Conservation (phyloP, 148 eudicot species). For the Rhododendron ovatum region DNA sequence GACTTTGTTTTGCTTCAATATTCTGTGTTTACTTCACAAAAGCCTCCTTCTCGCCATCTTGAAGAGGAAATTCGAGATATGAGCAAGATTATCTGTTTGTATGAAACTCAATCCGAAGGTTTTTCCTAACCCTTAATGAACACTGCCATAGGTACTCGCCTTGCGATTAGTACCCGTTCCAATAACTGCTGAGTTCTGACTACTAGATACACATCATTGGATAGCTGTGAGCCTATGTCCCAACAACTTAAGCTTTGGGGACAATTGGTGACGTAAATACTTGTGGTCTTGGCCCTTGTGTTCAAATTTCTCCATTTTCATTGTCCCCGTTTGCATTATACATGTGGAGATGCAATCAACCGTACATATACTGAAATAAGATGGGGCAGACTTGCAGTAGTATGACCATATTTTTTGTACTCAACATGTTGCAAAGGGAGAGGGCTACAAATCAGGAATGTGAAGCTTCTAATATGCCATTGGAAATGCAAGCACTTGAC, state of each 20-base stretch:
- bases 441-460: background rate
- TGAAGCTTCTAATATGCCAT: background rate
- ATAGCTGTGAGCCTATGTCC: background rate
- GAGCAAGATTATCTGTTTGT: background rate
- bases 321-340: background rate
- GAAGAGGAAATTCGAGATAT: background rate
- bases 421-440: background rate
- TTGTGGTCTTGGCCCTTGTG: background rate
- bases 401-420: background rate
- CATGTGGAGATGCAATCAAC: too few relatives aligned
- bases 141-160: background rate
- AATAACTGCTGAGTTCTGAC: background rate
- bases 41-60: background rate
- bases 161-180: background rate
- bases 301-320: background rate
- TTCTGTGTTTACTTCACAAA: background rate
- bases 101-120: background rate
- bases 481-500: background rate
- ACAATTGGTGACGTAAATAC: background rate
- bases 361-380: too few relatives aligned
- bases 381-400: background rate
- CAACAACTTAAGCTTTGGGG: background rate
- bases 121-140: background rate
- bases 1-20: background rate
- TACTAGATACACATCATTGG: background rate